Percentiles rank a stretch among this genome's conserved stretches.
Evolutionary conservation across 441 rosid genomes (phyloP).

Genomic region (Erodium texanum): DNA sequence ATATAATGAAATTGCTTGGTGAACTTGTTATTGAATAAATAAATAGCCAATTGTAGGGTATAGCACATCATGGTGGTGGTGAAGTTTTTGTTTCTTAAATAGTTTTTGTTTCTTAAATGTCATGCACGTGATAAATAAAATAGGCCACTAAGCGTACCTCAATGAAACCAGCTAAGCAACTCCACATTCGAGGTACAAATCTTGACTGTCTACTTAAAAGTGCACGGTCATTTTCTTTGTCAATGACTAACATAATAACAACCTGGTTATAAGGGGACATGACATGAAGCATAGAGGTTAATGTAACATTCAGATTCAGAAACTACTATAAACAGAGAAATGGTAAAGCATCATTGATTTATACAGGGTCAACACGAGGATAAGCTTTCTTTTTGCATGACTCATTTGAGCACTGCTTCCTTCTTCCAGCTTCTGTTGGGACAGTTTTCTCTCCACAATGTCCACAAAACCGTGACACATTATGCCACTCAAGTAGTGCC

Average conservation of each 20-base stretch:
- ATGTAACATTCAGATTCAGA: background rate
- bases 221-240: constrained; percentile 64
- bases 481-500: constrained; percentile 87
- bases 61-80: no score
- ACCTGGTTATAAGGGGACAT: constrained; percentile 36
- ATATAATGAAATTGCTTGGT: background rate
- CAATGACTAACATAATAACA: constrained; percentile 90
- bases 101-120: no score
- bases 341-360: constrained; percentile 11
- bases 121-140: background rate
- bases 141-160: constrained; percentile 41
- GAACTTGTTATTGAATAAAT: background rate
- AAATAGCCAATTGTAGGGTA: no score
- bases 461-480: constrained; percentile 58
- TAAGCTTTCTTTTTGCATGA: constrained; percentile 57
- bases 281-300: constrained; percentile 4
- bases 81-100: no score
- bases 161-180: constrained; percentile 88
- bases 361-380: constrained; percentile 92
- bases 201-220: constrained; percentile 74
- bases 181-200: constrained; percentile 87
- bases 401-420: constrained; percentile 60
- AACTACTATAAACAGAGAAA: constrained; percentile 8
- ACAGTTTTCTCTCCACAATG: constrained; percentile 55
- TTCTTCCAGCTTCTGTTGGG: constrained; percentile 71